Evolutionary conservation across 1,284 basidiomycete genomes (phyloP).

Genomic region (Ustilago crameri): DNA sequence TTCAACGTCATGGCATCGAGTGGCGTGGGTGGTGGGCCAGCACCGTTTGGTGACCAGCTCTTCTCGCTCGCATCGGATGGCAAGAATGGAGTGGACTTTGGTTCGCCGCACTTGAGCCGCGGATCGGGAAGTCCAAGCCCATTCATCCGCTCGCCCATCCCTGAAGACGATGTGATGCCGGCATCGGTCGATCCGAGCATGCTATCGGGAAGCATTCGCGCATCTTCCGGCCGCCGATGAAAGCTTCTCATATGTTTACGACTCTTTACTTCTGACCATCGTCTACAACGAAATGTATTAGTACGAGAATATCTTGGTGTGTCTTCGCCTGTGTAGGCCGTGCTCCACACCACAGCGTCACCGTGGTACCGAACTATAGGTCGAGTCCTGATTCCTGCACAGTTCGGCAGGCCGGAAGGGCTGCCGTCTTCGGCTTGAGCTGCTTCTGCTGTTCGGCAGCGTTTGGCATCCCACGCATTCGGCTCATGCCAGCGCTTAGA

Average conservation of each 20-base stretch:
- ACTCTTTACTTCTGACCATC: not conserved
- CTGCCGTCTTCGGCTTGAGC: not conserved
- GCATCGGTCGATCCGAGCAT: conserved; percentile 52
- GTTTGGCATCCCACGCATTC: not conserved
- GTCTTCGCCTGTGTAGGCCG: not conserved
- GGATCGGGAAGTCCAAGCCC: conserved; percentile 48
- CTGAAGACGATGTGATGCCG: conserved; percentile 44
- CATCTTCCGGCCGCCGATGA: conserved; percentile 22
- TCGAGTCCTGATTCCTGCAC: not conserved
- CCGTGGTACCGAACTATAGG: too few species aligned
- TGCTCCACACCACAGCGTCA: too few species aligned
- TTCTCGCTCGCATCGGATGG: conserved; percentile 29
- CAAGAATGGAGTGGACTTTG: conserved; percentile 35
- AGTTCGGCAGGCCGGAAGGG: not conserved
- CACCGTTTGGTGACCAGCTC: conserved; percentile 27
- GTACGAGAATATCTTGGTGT: conserved; percentile 4
- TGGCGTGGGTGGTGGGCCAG: conserved; percentile 25
- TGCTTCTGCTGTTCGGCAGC: not conserved
- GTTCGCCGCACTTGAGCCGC: conserved; percentile 22
- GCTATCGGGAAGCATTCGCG: conserved; percentile 36
- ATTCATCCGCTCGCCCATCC: conserved; percentile 47
- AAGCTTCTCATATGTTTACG: not conserved
- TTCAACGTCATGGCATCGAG: conserved; percentile 32
- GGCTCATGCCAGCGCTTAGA: not conserved
- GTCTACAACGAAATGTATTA: conserved; percentile 23